Conservation (phyloP, 495 filamentous ascomycete species). For the Copromyces sp. region DNA sequence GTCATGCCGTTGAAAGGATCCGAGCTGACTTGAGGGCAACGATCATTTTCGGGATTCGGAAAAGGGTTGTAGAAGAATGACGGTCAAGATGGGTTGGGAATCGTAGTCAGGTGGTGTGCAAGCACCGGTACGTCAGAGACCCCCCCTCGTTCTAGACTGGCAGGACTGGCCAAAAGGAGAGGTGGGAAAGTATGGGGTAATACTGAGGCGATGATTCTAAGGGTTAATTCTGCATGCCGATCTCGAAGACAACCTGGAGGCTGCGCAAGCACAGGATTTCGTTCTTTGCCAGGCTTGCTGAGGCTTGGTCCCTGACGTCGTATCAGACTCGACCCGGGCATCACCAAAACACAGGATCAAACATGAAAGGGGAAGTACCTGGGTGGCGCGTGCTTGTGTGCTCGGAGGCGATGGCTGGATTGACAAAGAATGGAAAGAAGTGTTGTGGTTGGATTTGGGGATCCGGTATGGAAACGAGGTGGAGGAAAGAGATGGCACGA, state of each 20-base stretch:
- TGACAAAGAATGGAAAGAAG: not conserved
- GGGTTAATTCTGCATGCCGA: not conserved
- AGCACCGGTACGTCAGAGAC: not conserved
- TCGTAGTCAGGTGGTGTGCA: not conserved
- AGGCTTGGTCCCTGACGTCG: not conserved
- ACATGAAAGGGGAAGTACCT: not conserved
- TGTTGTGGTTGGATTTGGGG: not conserved
- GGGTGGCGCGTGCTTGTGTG: not conserved
- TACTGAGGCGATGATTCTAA: not conserved
- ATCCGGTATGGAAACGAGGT: not conserved
- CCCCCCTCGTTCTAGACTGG: not conserved
- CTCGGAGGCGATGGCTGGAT: not conserved
- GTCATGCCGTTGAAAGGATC: not conserved
- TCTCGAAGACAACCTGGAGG: not conserved
- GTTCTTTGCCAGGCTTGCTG: not conserved
- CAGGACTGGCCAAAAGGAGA: not conserved
- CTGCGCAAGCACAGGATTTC: not conserved
- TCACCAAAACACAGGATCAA: not conserved
- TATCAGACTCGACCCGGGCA: not conserved
- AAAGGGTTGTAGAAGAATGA: not conserved
- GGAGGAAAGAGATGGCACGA: not conserved
- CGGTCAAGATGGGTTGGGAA: not conserved
- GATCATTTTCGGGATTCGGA: not conserved
- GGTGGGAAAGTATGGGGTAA: not conserved
- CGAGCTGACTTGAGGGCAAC: not conserved